Evolutionary conservation across 1,284 basidiomycete species (phyloP).

Genomic region (Cryptococcus sp.): DNA sequence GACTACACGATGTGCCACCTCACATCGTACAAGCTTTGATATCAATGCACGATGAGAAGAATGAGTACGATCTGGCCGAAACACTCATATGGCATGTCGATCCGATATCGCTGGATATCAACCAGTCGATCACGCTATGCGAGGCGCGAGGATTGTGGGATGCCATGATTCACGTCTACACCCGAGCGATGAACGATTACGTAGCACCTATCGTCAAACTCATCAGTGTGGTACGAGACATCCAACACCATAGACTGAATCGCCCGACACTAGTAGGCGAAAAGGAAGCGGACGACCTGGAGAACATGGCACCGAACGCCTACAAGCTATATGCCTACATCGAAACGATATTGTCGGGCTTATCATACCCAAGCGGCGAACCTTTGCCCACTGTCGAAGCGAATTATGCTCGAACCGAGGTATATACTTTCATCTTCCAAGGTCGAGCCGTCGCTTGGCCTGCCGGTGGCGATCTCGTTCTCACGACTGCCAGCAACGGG

Average conservation of each 20-base stretch:
- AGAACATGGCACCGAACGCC: conserved; percentile 69
- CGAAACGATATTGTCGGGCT: conserved; percentile 79
- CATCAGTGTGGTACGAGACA: conserved; percentile 70
- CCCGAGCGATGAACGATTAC: conserved; percentile 81
- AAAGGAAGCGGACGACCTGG: conserved; percentile 54
- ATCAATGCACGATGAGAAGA: conserved; percentile 70
- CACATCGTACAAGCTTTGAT: conserved; percentile 84
- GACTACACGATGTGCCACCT: conserved; percentile 75
- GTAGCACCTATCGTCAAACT: conserved; percentile 86
- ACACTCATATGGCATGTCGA: conserved; percentile 95
- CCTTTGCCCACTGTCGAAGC: conserved; percentile 67
- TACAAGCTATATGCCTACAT: conserved; percentile 94
- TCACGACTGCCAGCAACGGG: conserved; percentile 49
- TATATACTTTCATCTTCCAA: conserved; percentile 81
- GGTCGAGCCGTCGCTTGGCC: conserved; percentile 82
- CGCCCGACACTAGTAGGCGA: conserved; percentile 45
- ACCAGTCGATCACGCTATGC: conserved; percentile 87
- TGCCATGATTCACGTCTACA: conserved; percentile 92
- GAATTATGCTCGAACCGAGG: conserved; percentile 65
- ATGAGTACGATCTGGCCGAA: conserved; percentile 76
- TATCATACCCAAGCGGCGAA: conserved; percentile 82
- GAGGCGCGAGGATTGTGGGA: conserved; percentile 82
- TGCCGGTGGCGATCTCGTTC: conserved; percentile 59
- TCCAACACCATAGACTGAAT: conserved; percentile 58
- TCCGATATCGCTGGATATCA: conserved; percentile 85